These are phyloP conservation scores for Cornus suecica DNA, from an alignment of 148 eudicot species.

Conservation along the genomic window DNA sequence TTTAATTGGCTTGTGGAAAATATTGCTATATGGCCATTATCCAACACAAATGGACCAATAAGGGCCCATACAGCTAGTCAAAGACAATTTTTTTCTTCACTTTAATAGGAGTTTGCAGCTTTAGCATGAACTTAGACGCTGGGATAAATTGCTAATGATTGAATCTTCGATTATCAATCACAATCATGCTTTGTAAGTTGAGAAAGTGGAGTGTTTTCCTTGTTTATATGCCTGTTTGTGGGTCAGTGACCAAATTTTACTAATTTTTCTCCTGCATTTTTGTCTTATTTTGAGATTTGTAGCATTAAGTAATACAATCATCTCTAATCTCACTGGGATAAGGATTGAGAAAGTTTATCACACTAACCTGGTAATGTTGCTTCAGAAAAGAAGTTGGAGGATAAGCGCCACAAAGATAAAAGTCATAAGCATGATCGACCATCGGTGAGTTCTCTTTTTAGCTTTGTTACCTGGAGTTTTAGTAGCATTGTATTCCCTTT, in stretches of 20 bases:
- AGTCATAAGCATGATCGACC: conserved; percentile 42
- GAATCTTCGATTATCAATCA: not conserved
- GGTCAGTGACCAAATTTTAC: not conserved
- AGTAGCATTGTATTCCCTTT: not conserved
- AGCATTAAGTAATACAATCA: not conserved
- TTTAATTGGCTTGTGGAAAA: not conserved
- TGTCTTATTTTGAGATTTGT: not conserved
- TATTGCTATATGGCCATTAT: not conserved
- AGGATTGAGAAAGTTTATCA: not conserved
- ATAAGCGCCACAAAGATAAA: conserved; percentile 61
- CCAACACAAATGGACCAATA: not conserved
- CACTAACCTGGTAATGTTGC: conserved; percentile 23
- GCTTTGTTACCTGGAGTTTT: not conserved
- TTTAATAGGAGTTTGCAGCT: not conserved
- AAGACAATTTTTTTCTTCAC: not conserved
- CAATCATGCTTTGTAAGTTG: not conserved
- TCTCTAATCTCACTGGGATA: not conserved
- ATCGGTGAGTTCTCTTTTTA: conserved; percentile 40
- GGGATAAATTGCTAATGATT: not conserved
- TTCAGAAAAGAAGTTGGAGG: conserved; percentile 67
- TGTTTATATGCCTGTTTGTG: not conserved
- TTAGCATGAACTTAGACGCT: not conserved
- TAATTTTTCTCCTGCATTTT: not conserved
- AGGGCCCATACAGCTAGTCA: not conserved
- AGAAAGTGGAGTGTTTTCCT: not conserved